phyloP scores from a whole-genome alignment of 2,329 filamentous ascomycete species.

The Aspergillus sp. region DNA sequence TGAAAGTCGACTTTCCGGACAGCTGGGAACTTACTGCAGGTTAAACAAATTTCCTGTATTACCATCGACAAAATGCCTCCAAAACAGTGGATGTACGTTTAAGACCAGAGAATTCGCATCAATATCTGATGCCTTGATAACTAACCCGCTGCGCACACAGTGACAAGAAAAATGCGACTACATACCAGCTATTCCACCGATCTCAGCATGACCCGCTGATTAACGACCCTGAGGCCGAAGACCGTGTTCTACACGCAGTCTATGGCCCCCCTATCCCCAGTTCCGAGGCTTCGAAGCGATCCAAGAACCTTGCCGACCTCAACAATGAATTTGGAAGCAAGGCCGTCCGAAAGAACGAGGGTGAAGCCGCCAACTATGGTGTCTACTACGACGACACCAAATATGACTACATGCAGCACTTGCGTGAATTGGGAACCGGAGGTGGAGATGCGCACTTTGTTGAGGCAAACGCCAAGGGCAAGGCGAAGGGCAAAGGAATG shows the following conservation, averaged over 20 bases:
- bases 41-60: background rate
- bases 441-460: constrained; percentile 75
- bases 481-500: constrained; percentile 65
- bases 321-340: constrained; percentile 66
- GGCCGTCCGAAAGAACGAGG: constrained; percentile 78
- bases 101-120: background rate
- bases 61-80: constrained; percentile 60
- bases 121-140: background rate
- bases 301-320: constrained; percentile 69
- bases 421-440: constrained; percentile 76
- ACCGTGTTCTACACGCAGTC: constrained; percentile 80
- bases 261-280: constrained; percentile 30
- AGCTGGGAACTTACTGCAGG: no score
- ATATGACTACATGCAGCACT: constrained; percentile 99
- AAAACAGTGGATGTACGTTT: constrained; percentile 67
- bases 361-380: constrained; percentile 89
- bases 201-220: constrained; percentile 97
- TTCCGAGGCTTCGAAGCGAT: constrained; percentile 31
- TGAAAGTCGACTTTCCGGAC: background rate
- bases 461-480: constrained; percentile 62
- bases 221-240: constrained; percentile 81
- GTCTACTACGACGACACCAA: constrained; percentile 91
- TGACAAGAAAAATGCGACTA: constrained; percentile 87
- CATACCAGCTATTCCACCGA: constrained; percentile 91
- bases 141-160: constrained; percentile 37